These are phyloP conservation scores for Vachellia collinsii DNA, from an alignment of 306 rosid genomes.

Conservation along the genomic window DNA sequence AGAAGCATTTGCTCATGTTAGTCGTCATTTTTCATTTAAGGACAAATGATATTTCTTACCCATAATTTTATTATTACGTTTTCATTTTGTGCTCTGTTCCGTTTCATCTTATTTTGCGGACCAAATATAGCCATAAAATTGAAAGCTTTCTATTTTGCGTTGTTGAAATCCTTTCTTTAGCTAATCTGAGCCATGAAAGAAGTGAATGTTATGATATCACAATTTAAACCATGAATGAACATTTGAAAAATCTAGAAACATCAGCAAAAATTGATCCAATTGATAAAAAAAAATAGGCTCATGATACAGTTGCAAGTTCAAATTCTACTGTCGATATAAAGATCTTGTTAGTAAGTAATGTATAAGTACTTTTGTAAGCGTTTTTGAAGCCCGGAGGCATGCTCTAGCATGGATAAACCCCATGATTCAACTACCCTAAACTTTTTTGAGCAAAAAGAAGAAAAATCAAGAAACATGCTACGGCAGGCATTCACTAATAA, in stretches of 20 bases:
- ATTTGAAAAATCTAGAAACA: too few relatives aligned
- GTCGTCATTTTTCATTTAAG: neutral
- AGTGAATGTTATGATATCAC: neutral
- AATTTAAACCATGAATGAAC: conserved; percentile 2
- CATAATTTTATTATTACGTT: neutral
- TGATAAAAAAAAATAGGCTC: too few relatives aligned
- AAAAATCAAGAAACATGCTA: neutral
- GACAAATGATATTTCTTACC: neutral
- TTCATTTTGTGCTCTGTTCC: neutral
- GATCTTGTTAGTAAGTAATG: too few relatives aligned
- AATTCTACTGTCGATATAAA: too few relatives aligned
- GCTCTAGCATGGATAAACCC: too few relatives aligned
- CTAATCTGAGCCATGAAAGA: neutral
- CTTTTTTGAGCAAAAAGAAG: too few relatives aligned
- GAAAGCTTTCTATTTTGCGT: neutral
- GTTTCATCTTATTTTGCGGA: neutral
- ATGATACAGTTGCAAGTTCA: too few relatives aligned
- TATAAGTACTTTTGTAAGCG: too few relatives aligned
- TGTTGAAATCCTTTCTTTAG: neutral
- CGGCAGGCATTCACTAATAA: neutral
- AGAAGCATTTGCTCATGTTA: neutral
- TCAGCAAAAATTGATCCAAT: too few relatives aligned
- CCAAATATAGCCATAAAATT: neutral
- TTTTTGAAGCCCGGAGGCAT: too few relatives aligned
- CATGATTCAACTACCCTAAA: too few relatives aligned